phyloP scores from a whole-genome alignment of 306 rosid genomes.

The Oemleria cerasiformis region DNA sequence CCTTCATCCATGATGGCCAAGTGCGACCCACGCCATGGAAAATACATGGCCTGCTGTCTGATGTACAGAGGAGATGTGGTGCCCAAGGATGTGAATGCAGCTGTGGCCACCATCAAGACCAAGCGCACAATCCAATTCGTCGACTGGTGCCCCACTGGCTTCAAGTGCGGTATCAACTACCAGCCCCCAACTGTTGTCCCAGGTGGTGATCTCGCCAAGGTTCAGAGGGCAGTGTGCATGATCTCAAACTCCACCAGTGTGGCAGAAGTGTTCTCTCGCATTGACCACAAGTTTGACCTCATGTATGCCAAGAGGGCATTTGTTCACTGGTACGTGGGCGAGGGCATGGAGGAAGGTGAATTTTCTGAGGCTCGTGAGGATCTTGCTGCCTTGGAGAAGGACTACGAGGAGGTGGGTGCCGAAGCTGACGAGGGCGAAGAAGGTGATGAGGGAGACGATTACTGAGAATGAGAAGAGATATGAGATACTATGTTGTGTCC shows the following conservation, averaged over 20 bases:
- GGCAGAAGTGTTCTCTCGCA: slow-evolving; percentile 76
- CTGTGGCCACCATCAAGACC: slow-evolving; percentile 82
- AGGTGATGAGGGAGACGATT: slow-evolving; percentile 62
- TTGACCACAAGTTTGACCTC: slow-evolving; percentile 78
- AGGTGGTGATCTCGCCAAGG: slow-evolving; percentile 79
- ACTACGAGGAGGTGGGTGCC: slow-evolving; percentile 76
- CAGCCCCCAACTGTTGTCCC: slow-evolving; percentile 85
- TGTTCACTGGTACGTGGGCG: slow-evolving; percentile 87
- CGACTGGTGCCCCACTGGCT: slow-evolving; percentile 92
- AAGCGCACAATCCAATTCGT: slow-evolving; percentile 81
- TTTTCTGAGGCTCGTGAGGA: slow-evolving; percentile 85
- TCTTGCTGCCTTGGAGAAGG: slow-evolving; percentile 81
- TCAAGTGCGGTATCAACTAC: slow-evolving; percentile 81
- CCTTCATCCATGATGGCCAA: slow-evolving; percentile 91
- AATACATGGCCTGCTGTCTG: slow-evolving; percentile 83
- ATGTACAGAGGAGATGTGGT: slow-evolving; percentile 87
- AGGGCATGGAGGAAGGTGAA: slow-evolving; percentile 91
- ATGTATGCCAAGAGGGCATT: slow-evolving; percentile 86
- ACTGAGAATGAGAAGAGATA: slow-evolving; percentile 21
- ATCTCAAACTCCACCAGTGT: slow-evolving; percentile 85
- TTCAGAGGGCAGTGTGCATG: slow-evolving; percentile 86
- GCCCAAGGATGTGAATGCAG: slow-evolving; percentile 80
- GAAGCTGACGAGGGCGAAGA: slow-evolving; percentile 69
- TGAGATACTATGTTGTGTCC: background rate
- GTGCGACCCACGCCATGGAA: slow-evolving; percentile 82